These are phyloP conservation scores for Plantago elongata DNA, from an alignment of 257 asterid species.

Conservation along the genomic window DNA sequence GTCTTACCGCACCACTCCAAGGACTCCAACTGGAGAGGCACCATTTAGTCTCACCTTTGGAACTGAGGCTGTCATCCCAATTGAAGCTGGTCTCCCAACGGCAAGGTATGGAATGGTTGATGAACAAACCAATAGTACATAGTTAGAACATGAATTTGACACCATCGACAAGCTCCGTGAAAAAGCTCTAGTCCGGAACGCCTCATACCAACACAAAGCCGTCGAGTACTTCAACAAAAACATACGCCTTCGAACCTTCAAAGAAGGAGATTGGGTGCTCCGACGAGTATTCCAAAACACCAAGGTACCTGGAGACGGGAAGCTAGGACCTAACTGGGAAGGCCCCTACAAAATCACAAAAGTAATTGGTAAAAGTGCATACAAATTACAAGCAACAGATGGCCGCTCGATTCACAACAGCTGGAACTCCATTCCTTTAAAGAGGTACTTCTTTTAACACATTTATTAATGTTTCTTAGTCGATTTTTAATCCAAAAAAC, in stretches of 20 bases:
- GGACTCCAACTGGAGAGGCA: neutral
- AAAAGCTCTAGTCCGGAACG: neutral
- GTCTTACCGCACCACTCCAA: constrained; percentile 6
- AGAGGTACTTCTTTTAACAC: no score
- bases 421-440: no score
- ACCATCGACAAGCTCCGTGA: neutral
- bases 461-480: no score
- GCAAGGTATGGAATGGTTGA: neutral
- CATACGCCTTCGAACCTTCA: neutral
- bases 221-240: neutral
- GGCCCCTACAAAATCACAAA: neutral
- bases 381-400: no score
- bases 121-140: neutral
- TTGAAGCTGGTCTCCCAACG: neutral
- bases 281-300: neutral
- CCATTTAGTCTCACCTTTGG: neutral
- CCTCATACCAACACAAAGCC: neutral
- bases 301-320: neutral
- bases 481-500: no score
- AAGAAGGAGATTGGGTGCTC: neutral
- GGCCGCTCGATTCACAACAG: no score
- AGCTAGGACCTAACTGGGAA: neutral
- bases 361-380: neutral
- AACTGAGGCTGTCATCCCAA: neutral
- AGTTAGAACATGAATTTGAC: neutral